Base-by-base conservation (phyloP, 441 rosid species). In the Pelargonium fulgidum region DNA sequence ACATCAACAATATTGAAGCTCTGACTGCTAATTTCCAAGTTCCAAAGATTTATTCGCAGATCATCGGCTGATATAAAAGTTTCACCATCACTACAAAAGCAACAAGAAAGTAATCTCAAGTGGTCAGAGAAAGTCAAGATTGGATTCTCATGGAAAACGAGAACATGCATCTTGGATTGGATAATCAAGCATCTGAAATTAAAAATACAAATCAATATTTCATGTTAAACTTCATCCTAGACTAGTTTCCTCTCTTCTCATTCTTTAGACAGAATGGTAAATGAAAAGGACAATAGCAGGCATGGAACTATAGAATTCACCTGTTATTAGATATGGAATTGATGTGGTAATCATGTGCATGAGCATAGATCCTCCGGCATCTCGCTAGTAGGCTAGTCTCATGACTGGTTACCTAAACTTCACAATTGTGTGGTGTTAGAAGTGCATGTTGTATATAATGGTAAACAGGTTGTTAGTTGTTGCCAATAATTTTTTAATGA, bases 261-360 rank as follows among this genome's bases (percentile, higher is more conserved):
- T 50, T 50, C 58, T 50, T 14, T 50, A 50, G 58, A 12, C 17
- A 5, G 4, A 50, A 50, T 50, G 19, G 17, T 7, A 39, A 50
- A 50, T 50, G 58, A 50, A 50, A 50, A 50, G 17, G 20, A 14
- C n/a, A 2, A 50, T 12, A 50, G 6, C 61, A 63, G 47, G 16
- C 22, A 61, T 67, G 70, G 19, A 7, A 61, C 1, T 48, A 65
- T 29, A 22, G 26, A 72, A 73, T 61, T 42, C 74, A 92, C 99
- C 99, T 95, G 78, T 90, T 95, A 79, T 82, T 90, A 42, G 99
- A 92, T 79, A 95, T 95, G 22, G 99, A 95, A 81, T 95, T 95
- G 77, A 95, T 89, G 79, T 95, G 99, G 81, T 95, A 95, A 76
- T 95, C 98, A 82, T 95, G 99, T 39, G 98, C 99, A 83, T 95